Evolutionary conservation across 257 asterid species (phyloP).

Genomic region (Solanum habrochaites): DNA sequence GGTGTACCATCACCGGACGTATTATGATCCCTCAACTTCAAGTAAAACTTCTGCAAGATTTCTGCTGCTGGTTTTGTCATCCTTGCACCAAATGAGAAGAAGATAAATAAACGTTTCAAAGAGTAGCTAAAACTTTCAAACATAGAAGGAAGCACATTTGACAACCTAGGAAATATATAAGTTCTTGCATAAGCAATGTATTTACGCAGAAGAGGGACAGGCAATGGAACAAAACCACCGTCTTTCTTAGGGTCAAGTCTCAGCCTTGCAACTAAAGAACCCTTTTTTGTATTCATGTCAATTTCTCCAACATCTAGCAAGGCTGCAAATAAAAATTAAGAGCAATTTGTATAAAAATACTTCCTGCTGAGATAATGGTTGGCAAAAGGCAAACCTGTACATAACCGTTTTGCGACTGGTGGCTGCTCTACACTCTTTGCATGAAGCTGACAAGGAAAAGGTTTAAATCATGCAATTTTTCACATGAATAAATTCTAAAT

Average conservation of each 20-base stretch:
- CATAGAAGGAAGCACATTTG: constrained; percentile 5
- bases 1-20: constrained; percentile 88
- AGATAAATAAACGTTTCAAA: constrained; percentile 3
- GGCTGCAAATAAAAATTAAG: constrained; percentile 30
- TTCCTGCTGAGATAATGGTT: background rate
- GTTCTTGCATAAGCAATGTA: constrained; percentile 91
- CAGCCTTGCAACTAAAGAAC: constrained; percentile 64
- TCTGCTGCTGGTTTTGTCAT: constrained; percentile 94
- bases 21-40: constrained; percentile 65
- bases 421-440: constrained; percentile 59
- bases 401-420: constrained; percentile 57
- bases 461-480: background rate
- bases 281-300: constrained; percentile 31
- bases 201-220: constrained; percentile 87
- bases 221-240: constrained; percentile 78
- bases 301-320: constrained; percentile 26
- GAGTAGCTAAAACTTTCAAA: constrained; percentile 1
- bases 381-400: constrained; percentile 43
- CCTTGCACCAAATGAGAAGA: constrained; percentile 29
- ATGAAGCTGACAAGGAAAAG: constrained; percentile 68
- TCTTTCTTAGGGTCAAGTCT: constrained; percentile 76
- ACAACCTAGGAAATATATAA: constrained; percentile 75
- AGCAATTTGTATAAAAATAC: constrained; percentile 10
- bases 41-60: constrained; percentile 84
- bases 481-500: background rate